Evolutionary conservation across 1,139 yeast genomes (phyloP).

Genomic region (Ogataea hybrid): DNA sequence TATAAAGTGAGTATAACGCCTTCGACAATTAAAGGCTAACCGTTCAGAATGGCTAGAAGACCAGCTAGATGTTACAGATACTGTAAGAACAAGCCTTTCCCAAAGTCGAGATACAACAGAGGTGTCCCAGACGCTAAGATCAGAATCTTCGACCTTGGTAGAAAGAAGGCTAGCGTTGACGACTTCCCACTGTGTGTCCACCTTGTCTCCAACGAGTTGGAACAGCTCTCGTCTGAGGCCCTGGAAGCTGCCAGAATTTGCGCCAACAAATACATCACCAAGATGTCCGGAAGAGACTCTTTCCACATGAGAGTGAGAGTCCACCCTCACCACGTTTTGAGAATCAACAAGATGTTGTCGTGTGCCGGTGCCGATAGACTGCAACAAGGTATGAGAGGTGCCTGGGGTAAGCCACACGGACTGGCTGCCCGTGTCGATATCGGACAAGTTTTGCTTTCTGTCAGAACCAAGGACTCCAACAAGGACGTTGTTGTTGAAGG

Average conservation of each 20-base stretch:
- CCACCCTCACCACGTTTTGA: slow-evolving; percentile 99
- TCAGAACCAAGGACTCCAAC: slow-evolving; percentile 98
- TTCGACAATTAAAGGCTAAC: slow-evolving; percentile 1
- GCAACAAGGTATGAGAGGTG: slow-evolving; percentile 99
- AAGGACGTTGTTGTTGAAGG: slow-evolving; percentile 97
- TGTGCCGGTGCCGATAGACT: slow-evolving; percentile 99
- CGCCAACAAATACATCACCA: slow-evolving; percentile 99
- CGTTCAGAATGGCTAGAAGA: slow-evolving; percentile 97
- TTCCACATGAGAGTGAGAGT: slow-evolving; percentile 99
- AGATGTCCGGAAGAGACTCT: slow-evolving; percentile 96
- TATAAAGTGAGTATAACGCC: slow-evolving; percentile 11
- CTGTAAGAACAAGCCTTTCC: slow-evolving; percentile 99
- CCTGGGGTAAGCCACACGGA: slow-evolving; percentile 99
- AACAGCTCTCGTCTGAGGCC: slow-evolving; percentile 99
- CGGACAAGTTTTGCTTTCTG: slow-evolving; percentile 98
- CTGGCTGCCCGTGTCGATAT: slow-evolving; percentile 98
- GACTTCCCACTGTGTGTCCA: slow-evolving; percentile 99
- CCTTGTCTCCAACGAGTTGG: slow-evolving; percentile 98
- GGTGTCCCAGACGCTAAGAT: slow-evolving; percentile 99
- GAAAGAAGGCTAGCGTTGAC: slow-evolving; percentile 99
- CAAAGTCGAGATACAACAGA: slow-evolving; percentile 99
- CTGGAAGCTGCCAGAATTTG: slow-evolving; percentile 99
- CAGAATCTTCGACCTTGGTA: slow-evolving; percentile 98
- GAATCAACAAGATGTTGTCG: slow-evolving; percentile 99
- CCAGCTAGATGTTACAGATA: slow-evolving; percentile 99